These are phyloP conservation scores for Fusarium dlaminii DNA, from an alignment of 2,329 filamentous ascomycete genomes.

Conservation along the genomic window DNA sequence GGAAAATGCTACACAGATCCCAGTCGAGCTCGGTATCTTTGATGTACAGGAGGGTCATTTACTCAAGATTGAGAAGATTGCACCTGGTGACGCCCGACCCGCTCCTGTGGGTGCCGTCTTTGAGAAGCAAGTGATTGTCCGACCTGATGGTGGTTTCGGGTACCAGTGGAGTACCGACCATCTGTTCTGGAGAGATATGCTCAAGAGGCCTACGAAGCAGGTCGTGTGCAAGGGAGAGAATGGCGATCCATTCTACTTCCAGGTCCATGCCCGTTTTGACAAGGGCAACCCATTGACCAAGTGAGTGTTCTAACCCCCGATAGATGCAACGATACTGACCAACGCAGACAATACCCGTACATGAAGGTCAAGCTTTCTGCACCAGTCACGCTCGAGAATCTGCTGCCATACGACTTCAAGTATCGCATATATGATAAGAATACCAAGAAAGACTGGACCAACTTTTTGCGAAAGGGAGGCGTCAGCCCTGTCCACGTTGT, in stretches of 20 bases:
- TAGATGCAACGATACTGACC: conserved; percentile 16
- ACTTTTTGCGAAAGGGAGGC: conserved; percentile 95
- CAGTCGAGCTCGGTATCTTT: conserved; percentile 91
- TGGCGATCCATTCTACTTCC: conserved; percentile 95
- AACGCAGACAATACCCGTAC: conserved; percentile 81
- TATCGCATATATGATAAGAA: conserved; percentile 99
- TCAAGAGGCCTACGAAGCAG: conserved; percentile 85
- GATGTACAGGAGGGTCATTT: conserved; percentile 88
- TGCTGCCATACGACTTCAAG: conserved; percentile 98
- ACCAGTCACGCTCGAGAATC: conserved; percentile 91
- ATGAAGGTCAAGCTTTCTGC: conserved; percentile 94
- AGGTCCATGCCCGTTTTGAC: conserved; percentile 88
- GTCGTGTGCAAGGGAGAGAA: conserved; percentile 89
- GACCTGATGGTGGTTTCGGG: conserved; percentile 95
- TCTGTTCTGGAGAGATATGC: conserved; percentile 90
- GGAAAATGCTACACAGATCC: conserved; percentile 97
- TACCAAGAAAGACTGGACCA: conserved; percentile 98
- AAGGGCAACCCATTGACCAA: conserved; percentile 82
- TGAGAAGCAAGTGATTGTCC: conserved; percentile 85
- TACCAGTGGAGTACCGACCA: conserved; percentile 94
- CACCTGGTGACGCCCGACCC: conserved; percentile 88
- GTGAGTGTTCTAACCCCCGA: conserved; percentile 51
- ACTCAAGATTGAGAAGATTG: conserved; percentile 97
- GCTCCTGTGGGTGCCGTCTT: conserved; percentile 93
- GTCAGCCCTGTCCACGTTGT: conserved; percentile 98